Evolutionary conservation across 169 alveolate genomes (phyloP).

Genomic region (Neospora caninum): DNA sequence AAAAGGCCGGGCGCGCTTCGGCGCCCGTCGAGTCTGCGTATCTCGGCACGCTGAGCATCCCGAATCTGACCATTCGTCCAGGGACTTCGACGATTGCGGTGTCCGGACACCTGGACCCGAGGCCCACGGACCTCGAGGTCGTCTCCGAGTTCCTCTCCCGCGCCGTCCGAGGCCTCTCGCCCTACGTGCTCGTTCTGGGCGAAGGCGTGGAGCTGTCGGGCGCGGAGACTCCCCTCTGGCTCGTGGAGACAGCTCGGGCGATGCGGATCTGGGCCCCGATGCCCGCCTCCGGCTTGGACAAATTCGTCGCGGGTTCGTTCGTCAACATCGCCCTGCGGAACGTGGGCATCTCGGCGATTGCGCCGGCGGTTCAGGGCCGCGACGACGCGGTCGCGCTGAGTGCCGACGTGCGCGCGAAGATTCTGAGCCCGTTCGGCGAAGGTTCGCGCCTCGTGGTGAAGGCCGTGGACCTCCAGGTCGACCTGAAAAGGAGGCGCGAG

Average conservation of each 20-base stretch:
- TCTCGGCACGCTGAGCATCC: constrained; percentile 7
- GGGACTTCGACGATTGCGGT: not conserved
- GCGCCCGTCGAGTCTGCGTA: not conserved
- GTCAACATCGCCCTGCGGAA: not conserved
- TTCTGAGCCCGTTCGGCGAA: constrained; percentile 37
- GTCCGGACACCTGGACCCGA: not conserved
- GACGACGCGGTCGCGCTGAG: constrained; percentile 38
- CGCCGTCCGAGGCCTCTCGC: constrained; percentile 19
- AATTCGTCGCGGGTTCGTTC: not conserved
- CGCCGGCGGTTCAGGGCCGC: not conserved
- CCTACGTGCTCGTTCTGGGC: constrained; percentile 16
- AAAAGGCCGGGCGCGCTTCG: not conserved
- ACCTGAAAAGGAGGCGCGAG: not conserved
- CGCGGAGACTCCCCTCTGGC: constrained; percentile 1
- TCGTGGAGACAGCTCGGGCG: not conserved
- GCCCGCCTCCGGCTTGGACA: not conserved
- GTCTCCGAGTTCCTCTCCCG: constrained; percentile 43
- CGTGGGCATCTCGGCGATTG: not conserved
- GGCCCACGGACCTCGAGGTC: not conserved
- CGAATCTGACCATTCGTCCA: not conserved
- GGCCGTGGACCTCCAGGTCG: constrained; percentile 38
- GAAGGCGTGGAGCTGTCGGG: not conserved
- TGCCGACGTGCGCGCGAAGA: constrained; percentile 11
- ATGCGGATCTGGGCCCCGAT: constrained; percentile 12
- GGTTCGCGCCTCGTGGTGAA: not conserved